These are phyloP conservation scores for Fusarium setosum DNA, from an alignment of 2,329 filamentous ascomycete genomes.

Conservation along the genomic window DNA sequence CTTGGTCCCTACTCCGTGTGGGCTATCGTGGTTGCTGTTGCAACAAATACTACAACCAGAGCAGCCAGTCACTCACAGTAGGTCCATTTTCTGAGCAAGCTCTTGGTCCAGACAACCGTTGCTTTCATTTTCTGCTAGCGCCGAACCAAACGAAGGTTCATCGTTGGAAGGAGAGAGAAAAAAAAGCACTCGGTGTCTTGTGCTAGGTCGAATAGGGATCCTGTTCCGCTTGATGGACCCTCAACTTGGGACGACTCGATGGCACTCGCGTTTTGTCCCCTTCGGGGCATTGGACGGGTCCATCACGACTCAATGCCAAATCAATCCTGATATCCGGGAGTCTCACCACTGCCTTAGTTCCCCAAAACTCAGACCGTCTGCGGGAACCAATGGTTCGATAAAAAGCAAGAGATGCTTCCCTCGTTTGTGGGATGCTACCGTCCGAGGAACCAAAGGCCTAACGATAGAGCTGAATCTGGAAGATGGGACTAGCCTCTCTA, in stretches of 20 bases:
- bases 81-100: constrained; percentile 1
- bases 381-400: constrained; percentile 7
- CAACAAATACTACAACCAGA: constrained; percentile 12
- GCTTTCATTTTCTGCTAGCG: constrained; percentile 11
- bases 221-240: neutral
- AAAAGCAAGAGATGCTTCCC: constrained; percentile 7
- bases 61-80: neutral
- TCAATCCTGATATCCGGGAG: constrained; percentile 10
- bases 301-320: neutral
- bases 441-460: neutral
- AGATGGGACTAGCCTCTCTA: neutral
- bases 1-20: constrained; percentile 3
- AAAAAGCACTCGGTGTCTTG: neutral
- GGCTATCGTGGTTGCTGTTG: constrained; percentile 7
- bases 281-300: constrained; percentile 1
- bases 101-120: constrained; percentile 6
- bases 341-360: constrained; percentile 15
- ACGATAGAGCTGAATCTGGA: neutral
- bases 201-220: constrained; percentile 1
- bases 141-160: neutral
- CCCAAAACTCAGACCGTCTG: constrained; percentile 7
- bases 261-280: constrained; percentile 10
- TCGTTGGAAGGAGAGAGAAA: constrained; percentile 3
- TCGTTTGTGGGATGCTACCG: neutral
- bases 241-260: neutral